A percentile compares a stretch with the other conserved stretches of the same genome.
These are phyloP conservation scores for Symbiodinium natans DNA, from an alignment of 73 alveolate genomes.

Conservation along the genomic window DNA sequence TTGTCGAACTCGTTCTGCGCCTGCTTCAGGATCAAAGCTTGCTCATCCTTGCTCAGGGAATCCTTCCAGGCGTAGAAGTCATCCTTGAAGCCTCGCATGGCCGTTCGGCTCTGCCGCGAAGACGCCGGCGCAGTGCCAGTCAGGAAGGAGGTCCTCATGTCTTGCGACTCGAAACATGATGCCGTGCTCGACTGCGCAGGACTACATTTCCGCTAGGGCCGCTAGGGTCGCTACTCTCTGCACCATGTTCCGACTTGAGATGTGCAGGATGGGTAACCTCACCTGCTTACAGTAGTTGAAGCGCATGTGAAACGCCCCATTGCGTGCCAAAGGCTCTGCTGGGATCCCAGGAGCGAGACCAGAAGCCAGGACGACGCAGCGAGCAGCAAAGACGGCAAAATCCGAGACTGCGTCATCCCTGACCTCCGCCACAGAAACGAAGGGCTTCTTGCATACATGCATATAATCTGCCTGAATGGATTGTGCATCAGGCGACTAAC, in stretches of 20 bases:
- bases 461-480: no score
- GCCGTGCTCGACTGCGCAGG: no score
- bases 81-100: conserved; percentile 81
- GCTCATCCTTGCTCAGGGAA: conserved; percentile 68
- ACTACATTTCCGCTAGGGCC: no score
- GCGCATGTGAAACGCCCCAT: no score
- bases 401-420: not conserved
- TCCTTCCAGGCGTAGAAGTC: conserved; percentile 79
- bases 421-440: not conserved
- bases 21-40: conserved; percentile 65
- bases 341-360: not conserved
- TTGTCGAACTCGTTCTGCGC: conserved; percentile 81
- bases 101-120: not conserved
- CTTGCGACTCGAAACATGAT: no score
- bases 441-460: no score
- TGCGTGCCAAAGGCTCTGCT: no score
- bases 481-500: no score
- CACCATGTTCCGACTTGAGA: no score
- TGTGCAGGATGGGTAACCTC: no score
- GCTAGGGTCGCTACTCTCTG: no score
- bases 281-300: no score
- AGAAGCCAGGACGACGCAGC: not conserved
- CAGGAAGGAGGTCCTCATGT: not conserved
- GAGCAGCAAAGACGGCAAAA: not conserved
- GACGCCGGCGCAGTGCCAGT: conserved; percentile 2